Evolutionary conservation across 805 yeast species (phyloP).

Genomic region (Candida stauntonica): DNA sequence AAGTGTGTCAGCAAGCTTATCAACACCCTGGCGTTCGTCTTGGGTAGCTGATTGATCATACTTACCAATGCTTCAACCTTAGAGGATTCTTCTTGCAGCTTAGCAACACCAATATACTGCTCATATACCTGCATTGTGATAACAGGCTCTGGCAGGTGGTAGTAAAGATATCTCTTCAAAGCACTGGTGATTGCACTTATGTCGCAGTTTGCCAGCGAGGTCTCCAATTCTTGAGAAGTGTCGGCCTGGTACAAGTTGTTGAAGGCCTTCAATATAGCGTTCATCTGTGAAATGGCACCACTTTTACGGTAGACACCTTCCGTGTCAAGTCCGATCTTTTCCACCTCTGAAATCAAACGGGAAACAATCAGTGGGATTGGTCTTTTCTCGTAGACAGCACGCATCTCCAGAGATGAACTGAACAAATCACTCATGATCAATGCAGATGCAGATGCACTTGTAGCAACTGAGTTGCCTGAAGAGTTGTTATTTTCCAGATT

Average conservation of each 20-base stretch:
- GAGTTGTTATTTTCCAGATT: slow-evolving; percentile 8
- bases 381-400: slow-evolving; percentile 59
- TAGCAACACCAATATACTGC: slow-evolving; percentile 53
- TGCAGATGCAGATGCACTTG: slow-evolving; percentile 4
- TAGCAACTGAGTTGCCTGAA: slow-evolving; percentile 3
- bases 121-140: slow-evolving; percentile 69
- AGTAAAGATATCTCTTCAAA: slow-evolving; percentile 77
- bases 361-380: slow-evolving; percentile 67
- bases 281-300: slow-evolving; percentile 40
- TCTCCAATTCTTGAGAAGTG: slow-evolving; percentile 33
- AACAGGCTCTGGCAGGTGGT: slow-evolving; percentile 75
- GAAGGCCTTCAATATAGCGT: slow-evolving; percentile 30
- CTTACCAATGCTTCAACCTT: slow-evolving; percentile 38
- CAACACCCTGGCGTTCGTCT: slow-evolving; percentile 60
- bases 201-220: slow-evolving; percentile 48
- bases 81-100: slow-evolving; percentile 23
- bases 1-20: slow-evolving; percentile 60
- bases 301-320: slow-evolving; percentile 93
- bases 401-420: slow-evolving; percentile 51
- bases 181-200: slow-evolving; percentile 84
- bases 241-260: slow-evolving; percentile 26
- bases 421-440: slow-evolving; percentile 24
- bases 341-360: slow-evolving; percentile 73
- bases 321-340: slow-evolving; percentile 62
- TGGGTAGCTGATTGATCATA: slow-evolving; percentile 54